Evolutionary conservation across 352 stramenopile genomes (phyloP).

Genomic region (Aphanomyces invadans): DNA sequence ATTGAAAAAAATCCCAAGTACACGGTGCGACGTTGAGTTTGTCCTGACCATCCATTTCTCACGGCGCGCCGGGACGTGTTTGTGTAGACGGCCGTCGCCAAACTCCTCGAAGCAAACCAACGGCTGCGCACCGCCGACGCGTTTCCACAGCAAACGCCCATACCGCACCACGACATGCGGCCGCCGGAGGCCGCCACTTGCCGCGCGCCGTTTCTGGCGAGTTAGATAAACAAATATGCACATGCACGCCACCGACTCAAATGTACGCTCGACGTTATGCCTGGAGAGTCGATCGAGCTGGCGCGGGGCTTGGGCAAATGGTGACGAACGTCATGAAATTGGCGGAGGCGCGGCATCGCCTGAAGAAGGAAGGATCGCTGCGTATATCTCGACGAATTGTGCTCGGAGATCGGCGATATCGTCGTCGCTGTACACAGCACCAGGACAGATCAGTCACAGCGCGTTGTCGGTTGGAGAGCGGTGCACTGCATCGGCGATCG

Average conservation of each 20-base stretch:
- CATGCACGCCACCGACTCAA: not conserved
- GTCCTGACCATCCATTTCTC: not conserved
- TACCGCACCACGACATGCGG: not conserved
- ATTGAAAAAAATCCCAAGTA: slow-evolving; percentile 69
- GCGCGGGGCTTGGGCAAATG: not conserved
- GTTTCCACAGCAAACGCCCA: not conserved
- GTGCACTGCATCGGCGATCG: not conserved
- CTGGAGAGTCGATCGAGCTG: not conserved
- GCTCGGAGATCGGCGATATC: slow-evolving; percentile 12
- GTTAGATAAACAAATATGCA: not conserved
- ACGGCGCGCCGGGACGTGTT: not conserved
- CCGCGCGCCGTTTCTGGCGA: not conserved
- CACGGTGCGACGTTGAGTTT: slow-evolving; percentile 3
- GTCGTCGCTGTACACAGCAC: slow-evolving; percentile 11
- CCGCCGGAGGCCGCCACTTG: not conserved
- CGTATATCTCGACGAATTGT: slow-evolving; percentile 15
- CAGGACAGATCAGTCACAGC: not conserved
- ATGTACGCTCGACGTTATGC: not conserved
- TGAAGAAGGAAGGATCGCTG: not conserved
- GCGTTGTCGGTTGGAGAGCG: not conserved
- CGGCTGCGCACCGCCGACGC: not conserved
- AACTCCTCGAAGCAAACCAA: not conserved
- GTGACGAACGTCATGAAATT: not conserved
- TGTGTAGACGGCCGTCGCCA: not conserved
- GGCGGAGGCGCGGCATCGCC: not conserved